A percentile compares a stretch with the other conserved stretches of the same genome.
phyloP scores from a whole-genome alignment of 805 yeast genomes.

The Schwanniomyces yamadae region DNA sequence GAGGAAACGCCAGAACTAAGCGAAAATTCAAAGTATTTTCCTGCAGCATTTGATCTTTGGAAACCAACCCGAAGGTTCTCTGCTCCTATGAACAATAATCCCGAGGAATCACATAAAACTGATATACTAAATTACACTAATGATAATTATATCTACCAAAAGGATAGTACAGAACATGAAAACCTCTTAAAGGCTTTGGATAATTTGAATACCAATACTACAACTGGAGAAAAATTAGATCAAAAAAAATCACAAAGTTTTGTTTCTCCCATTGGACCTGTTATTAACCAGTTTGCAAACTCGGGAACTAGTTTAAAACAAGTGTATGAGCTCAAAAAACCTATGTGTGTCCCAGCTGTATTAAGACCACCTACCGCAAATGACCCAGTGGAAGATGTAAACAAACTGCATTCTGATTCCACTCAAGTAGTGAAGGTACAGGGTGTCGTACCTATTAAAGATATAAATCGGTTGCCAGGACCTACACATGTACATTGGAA shows the following conservation, averaged over 20 bases:
- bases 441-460: conserved; percentile 15
- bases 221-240: conserved; percentile 15
- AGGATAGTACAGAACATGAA: conserved; percentile 14
- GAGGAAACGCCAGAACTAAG: conserved; percentile 5
- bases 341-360: conserved; percentile 53
- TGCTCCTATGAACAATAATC: conserved; percentile 13
- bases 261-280: too few relatives aligned
- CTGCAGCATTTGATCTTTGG: conserved; percentile 48
- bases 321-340: conserved; percentile 47
- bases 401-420: not conserved
- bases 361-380: conserved; percentile 35
- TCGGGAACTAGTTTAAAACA: conserved; percentile 28
- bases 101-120: conserved; percentile 5
- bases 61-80: conserved; percentile 39
- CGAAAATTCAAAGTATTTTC: conserved; percentile 26
- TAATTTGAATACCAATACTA: conserved; percentile 21
- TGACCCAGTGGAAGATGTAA: not conserved
- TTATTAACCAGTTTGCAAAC: conserved; percentile 4
- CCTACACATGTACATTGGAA: conserved; percentile 57
- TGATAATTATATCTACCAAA: conserved; percentile 22
- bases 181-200: conserved; percentile 19
- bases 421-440: not conserved
- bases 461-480: conserved; percentile 23
- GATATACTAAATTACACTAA: conserved; percentile 17
- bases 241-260: conserved; percentile 1